phyloP scores from a whole-genome alignment of 2,329 filamentous ascomycete genomes.

The Incumbomyces lentus region DNA sequence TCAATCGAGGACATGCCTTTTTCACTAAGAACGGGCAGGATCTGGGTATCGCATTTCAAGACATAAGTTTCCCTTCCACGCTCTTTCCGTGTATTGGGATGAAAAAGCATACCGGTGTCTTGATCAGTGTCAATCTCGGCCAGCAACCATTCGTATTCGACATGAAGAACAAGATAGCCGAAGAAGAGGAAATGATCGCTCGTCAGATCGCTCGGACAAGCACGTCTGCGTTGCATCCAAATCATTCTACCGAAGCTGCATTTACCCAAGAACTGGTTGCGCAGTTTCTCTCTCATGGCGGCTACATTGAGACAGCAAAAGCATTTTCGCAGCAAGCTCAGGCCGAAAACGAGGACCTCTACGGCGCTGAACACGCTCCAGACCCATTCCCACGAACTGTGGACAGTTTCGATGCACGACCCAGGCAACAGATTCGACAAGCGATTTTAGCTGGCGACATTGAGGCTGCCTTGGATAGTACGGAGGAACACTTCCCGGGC shows the following conservation, averaged over 20 bases:
- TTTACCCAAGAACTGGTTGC: constrained; percentile 74
- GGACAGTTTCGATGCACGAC: constrained; percentile 59
- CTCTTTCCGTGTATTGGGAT: constrained; percentile 51
- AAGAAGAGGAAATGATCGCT: constrained; percentile 50
- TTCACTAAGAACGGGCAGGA: constrained; percentile 53
- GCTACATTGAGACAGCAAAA: constrained; percentile 84
- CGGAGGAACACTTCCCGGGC: constrained; percentile 64
- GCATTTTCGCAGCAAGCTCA: constrained; percentile 78
- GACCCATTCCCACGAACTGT: constrained; percentile 52
- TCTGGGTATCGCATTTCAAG: constrained; percentile 47
- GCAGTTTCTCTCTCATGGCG: constrained; percentile 88
- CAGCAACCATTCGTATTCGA: constrained; percentile 75
- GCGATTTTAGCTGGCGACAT: constrained; percentile 88
- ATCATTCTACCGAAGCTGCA: constrained; percentile 55
- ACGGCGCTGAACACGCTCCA: constrained; percentile 45
- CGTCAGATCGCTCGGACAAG: constrained; percentile 50
- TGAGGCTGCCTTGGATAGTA: constrained; percentile 76
- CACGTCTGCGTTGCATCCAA: constrained; percentile 50
- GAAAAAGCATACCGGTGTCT: constrained; percentile 51
- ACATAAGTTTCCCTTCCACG: constrained; percentile 28
- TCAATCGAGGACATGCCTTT: constrained; percentile 50
- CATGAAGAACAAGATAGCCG: constrained; percentile 68
- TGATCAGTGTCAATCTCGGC: constrained; percentile 52
- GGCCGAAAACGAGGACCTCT: constrained; percentile 60
- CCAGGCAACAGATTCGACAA: constrained; percentile 60